Percentiles rank a stretch among this genome's conserved stretches.
Evolutionary conservation across 2,329 filamentous ascomycete species (phyloP).

Genomic region (Coniella vitis): DNA sequence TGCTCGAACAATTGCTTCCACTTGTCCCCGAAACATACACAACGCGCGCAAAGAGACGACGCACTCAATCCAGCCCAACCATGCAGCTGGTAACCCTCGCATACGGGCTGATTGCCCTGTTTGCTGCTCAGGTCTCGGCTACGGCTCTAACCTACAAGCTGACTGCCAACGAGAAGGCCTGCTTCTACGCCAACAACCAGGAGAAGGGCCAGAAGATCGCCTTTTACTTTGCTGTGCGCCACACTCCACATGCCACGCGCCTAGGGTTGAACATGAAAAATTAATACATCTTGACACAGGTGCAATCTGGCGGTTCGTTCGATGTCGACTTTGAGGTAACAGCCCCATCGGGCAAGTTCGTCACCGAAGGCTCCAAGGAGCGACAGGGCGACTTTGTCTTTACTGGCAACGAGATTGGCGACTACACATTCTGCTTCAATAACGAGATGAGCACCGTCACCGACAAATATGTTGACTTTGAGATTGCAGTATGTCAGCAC

Average conservation of each 20-base stretch:
- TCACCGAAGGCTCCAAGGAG: slow-evolving; percentile 83
- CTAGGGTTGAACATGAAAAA: neutral
- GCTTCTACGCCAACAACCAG: slow-evolving; percentile 81
- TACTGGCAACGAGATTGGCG: slow-evolving; percentile 77
- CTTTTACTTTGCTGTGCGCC: slow-evolving; percentile 94
- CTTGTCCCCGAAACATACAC: slow-evolving; percentile 15
- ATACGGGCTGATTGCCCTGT: slow-evolving; percentile 63
- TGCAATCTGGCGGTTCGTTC: slow-evolving; percentile 97
- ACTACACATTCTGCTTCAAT: slow-evolving; percentile 97
- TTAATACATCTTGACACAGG: slow-evolving; percentile 43
- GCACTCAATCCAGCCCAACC: slow-evolving; percentile 22
- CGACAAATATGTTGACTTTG: slow-evolving; percentile 96
- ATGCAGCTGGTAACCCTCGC: slow-evolving; percentile 62
- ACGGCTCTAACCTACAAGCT: slow-evolving; percentile 95
- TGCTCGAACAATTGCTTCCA: slow-evolving; percentile 10
- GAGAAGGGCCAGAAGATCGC: slow-evolving; percentile 81
- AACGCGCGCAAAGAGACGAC: slow-evolving; percentile 13
- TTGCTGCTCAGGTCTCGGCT: slow-evolving; percentile 66
- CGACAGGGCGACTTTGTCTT: slow-evolving; percentile 98
- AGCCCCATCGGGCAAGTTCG: slow-evolving; percentile 71
- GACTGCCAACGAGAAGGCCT: slow-evolving; percentile 83
- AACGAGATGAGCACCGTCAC: slow-evolving; percentile 98
- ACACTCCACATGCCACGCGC: neutral
- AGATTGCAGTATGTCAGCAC: slow-evolving; percentile 68
- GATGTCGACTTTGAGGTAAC: slow-evolving; percentile 90